Evolutionary conservation across 2,329 filamentous ascomycete species (phyloP).

Genomic region (Pseudonectria foliicola): DNA sequence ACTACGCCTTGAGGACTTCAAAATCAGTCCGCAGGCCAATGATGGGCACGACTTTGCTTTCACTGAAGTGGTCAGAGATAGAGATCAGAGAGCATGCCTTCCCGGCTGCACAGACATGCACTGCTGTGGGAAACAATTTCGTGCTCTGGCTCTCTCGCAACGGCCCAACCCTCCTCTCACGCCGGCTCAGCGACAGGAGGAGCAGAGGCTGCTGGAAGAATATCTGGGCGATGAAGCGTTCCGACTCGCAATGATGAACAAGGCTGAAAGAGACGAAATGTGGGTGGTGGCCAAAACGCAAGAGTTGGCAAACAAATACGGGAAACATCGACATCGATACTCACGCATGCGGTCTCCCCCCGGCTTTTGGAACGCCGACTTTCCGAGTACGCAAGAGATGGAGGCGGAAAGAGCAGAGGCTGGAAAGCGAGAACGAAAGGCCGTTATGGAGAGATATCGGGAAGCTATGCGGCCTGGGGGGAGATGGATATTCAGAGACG

Average conservation of each 20-base stretch:
- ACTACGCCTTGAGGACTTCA: constrained; percentile 68
- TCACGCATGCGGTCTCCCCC: constrained; percentile 67
- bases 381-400: constrained; percentile 80
- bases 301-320: constrained; percentile 65
- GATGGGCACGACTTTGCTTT: constrained; percentile 67
- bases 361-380: constrained; percentile 86
- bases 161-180: constrained; percentile 34
- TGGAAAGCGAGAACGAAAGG: constrained; percentile 52
- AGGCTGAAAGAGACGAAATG: constrained; percentile 55
- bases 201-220: constrained; percentile 45
- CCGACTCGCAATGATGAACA: constrained; percentile 49
- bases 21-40: constrained; percentile 67
- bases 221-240: constrained; percentile 54
- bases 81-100: constrained; percentile 60
- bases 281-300: constrained; percentile 71
- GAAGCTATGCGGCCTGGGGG: constrained; percentile 76
- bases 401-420: constrained; percentile 59
- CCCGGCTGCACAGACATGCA: constrained; percentile 66
- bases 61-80: constrained; percentile 65
- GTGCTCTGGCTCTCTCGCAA: constrained; percentile 53
- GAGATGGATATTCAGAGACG: constrained; percentile 75
- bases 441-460: constrained; percentile 65
- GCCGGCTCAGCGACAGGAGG: constrained; percentile 30
- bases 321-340: constrained; percentile 70
- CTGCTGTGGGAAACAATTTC: constrained; percentile 70